Evolutionary conservation across 441 rosid species (phyloP), one percentile per base, ranked within the genome.

Genomic region (Sinapis alba): DNA sequence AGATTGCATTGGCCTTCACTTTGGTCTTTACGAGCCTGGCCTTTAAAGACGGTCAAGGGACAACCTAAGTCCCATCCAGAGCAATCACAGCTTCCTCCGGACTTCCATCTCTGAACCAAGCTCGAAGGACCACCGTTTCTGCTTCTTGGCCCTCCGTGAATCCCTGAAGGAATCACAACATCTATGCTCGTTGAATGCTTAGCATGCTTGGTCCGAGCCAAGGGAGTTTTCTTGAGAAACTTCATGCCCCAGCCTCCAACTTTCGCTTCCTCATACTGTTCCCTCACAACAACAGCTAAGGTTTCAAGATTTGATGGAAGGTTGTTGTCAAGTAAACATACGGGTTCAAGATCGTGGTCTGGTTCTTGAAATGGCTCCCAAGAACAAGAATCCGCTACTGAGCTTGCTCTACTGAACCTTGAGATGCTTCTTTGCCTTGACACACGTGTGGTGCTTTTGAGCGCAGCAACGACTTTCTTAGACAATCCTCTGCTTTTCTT

Each of bases 51-150:
- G 0, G 85, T 84, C 59, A 93, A 69, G 0, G 94, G 87, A 77
- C 98, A 93, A 13, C 97, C 97, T 18, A 91, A 63, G 76, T 93
- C 98, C 98, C 98, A 93, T 62, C 97, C 98, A 69, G 94, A 92
- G 30, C 98, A 93, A 65, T 91, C 97, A 62, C 98, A 93, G 73
- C 59, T 77, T 61, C 97, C 97, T 65, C 91, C 95, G 15, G 93
- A 87, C 79, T 71, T 85, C 98, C 98, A 93, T 83, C 98, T 88
- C 36, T 88, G 82, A 34, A 86, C 61, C 78, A 93, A 87, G 71
- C 90, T 80, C 30, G 89, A 87, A 50, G 98, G 96, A 19, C 94
- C 93, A 56, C 86, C 84, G n/a, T 78, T 80, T 80, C 83, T 78
- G 7, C 82, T 82, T 74, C 86, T 83, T 18, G 96, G 94, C 26